phyloP scores from a whole-genome alignment of 2,329 filamentous ascomycete species.

The Talaromyces sp. region DNA sequence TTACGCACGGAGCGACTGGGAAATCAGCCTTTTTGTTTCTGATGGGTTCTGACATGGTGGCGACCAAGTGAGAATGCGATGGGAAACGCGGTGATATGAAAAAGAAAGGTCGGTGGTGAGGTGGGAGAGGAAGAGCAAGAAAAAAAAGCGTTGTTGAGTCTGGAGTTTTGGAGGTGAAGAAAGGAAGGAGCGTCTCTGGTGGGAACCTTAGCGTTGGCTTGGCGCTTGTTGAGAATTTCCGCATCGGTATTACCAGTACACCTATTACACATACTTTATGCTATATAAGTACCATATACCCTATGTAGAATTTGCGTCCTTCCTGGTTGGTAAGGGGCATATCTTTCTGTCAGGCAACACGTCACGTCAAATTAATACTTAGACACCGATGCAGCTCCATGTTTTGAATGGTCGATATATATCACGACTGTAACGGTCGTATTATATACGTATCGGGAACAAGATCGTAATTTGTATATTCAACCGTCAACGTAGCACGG shows the following conservation, averaged over 20 bases:
- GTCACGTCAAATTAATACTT: too few species aligned
- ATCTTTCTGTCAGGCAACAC: not conserved
- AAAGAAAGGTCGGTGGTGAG: not conserved
- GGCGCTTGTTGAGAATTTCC: slow-evolving; percentile 34
- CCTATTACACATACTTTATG: too few species aligned
- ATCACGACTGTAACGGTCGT: not conserved
- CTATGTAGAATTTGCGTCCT: not conserved
- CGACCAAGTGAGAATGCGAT: slow-evolving; percentile 4
- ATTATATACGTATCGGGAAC: not conserved
- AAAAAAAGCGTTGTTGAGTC: slow-evolving; percentile 24
- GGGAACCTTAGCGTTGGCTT: slow-evolving; percentile 44
- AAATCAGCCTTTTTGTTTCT: slow-evolving; percentile 64
- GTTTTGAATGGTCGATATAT: not conserved
- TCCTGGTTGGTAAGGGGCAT: not conserved
- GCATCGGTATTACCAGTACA: slow-evolving; percentile 8
- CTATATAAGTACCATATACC: not conserved
- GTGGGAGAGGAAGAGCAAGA: slow-evolving; percentile 16
- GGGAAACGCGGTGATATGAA: not conserved
- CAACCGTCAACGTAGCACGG: not conserved
- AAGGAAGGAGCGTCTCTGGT: slow-evolving; percentile 36
- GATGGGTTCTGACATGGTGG: slow-evolving; percentile 63
- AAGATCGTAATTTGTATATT: not conserved
- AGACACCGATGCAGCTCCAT: not conserved
- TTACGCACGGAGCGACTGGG: slow-evolving; percentile 61
- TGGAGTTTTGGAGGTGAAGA: slow-evolving; percentile 33